Evolutionary conservation across 106 monocot species (phyloP).

Genomic region (Platanthera guangdongensis): DNA sequence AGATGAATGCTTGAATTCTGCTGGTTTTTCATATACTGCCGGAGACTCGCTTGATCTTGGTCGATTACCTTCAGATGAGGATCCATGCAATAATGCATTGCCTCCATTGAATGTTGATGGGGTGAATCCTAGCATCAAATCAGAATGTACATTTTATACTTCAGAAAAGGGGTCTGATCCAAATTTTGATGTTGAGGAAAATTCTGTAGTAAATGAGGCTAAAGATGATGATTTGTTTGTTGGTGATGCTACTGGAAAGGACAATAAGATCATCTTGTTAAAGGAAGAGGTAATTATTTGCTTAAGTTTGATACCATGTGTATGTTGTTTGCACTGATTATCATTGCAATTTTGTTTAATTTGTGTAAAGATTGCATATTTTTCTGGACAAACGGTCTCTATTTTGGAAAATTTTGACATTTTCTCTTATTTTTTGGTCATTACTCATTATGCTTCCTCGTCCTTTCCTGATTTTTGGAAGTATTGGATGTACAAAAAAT

Average conservation of each 20-base stretch:
- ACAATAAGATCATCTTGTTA: constrained; percentile 32
- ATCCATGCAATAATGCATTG: not conserved
- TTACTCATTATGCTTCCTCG: not conserved
- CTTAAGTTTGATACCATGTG: not conserved
- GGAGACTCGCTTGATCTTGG: constrained; percentile 6
- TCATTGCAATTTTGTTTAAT: constrained; percentile 3
- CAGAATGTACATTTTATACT: not conserved
- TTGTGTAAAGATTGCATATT: not conserved
- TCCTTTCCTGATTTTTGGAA: not conserved
- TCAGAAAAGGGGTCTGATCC: constrained; percentile 20
- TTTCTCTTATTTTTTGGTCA: not conserved
- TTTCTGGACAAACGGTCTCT: not conserved
- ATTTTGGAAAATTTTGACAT: not conserved
- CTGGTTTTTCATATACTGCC: not conserved
- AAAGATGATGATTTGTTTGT: not conserved
- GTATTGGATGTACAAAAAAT: not conserved
- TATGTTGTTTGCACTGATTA: not conserved
- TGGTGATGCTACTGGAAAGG: constrained; percentile 29
- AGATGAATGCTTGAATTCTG: constrained; percentile 10
- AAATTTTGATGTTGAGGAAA: constrained; percentile 4
- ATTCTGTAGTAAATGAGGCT: constrained; percentile 8
- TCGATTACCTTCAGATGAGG: constrained; percentile 1
- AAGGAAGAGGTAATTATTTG: constrained; percentile 60
- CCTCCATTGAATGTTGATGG: not conserved
- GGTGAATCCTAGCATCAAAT: constrained; percentile 3